Base-by-base conservation (phyloP, 148 eudicot genomes). In the Polygonum aviculare region DNA sequence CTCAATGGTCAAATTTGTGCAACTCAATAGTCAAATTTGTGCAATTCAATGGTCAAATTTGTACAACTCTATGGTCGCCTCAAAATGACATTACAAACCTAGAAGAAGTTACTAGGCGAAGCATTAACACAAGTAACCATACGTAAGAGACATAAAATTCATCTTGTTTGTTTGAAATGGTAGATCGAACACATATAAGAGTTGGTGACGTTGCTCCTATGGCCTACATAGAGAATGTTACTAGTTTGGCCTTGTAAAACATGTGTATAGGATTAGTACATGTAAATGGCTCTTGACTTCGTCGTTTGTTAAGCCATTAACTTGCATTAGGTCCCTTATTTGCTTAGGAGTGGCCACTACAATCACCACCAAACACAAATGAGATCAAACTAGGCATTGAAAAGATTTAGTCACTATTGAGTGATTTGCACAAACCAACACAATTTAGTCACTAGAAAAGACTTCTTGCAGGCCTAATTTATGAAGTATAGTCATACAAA, bases 261-360 rank as follows among this genome's bases (percentile, higher is more conserved):
- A 21, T 50, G 15, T 12, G 70, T 35, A 8, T 16, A 65, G 5
- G 40, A 75, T 54, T 41, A 15, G 45, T 39, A 89, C 90, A 88
- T 89, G 90, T 47, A 89, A 79, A 80, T 89, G 93, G 81, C 93
- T 89, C 78, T 89, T 89, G 45, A 89, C 93, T 82, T 89, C 93
- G 81, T 87, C 90, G 73, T 87, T 89, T 52, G 90, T 89, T 38
- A 89, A 84, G 50, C 88, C 90, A 62, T 80, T 85, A 3, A 87
- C 93, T 75, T 83, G 81, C 93, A 89, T 89, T 9, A 77, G 78
- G 6, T 87, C 90, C 49, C 88, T 84, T 35, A 89, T 89, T 70
- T 87, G 93, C 76, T 86, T 89, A n/a, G 93, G 93, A 36, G 93
- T 89, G 6, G 93, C 93, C 77, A 79, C 93, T 89, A 83, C 79